Evolutionary conservation across 2,329 filamentous ascomycete genomes (phyloP).

Genomic region (Juglanconis juglandina): DNA sequence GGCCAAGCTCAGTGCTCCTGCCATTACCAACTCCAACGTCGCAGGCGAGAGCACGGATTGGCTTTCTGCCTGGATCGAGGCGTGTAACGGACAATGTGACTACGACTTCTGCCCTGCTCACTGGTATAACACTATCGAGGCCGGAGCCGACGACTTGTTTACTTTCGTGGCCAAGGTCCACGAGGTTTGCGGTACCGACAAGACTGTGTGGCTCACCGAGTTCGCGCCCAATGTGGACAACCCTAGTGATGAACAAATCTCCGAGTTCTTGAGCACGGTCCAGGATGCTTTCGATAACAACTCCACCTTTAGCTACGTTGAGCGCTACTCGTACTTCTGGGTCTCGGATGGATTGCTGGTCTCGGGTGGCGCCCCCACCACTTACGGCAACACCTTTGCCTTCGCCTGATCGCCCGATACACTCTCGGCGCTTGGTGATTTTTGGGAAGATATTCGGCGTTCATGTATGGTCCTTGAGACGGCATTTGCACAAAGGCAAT

Average conservation of each 20-base stretch:
- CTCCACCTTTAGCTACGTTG: constrained; percentile 44
- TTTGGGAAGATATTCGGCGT: not conserved
- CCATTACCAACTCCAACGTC: constrained; percentile 58
- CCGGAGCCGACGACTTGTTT: constrained; percentile 50
- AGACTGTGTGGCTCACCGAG: constrained; percentile 62
- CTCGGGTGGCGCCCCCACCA: constrained; percentile 37
- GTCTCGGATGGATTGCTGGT: constrained; percentile 42
- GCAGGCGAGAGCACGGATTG: constrained; percentile 52
- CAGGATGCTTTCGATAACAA: constrained; percentile 46
- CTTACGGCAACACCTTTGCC: constrained; percentile 49
- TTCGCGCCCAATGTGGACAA: constrained; percentile 52
- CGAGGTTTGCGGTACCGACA: constrained; percentile 39
- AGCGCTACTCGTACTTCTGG: constrained; percentile 59
- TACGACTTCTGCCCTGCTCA: constrained; percentile 61
- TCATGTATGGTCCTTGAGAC: constrained; percentile 4
- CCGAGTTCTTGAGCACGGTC: constrained; percentile 47
- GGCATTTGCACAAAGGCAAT: not conserved
- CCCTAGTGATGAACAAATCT: constrained; percentile 31
- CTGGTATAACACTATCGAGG: constrained; percentile 53
- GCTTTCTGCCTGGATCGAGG: constrained; percentile 48
- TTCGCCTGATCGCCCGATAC: constrained; percentile 26
- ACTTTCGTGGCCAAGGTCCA: constrained; percentile 47
- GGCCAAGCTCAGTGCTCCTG: constrained; percentile 54
- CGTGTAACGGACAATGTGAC: constrained; percentile 49
- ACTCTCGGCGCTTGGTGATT: not conserved